Evolutionary conservation across 331 rosid species (phyloP).

Genomic region (Spiraea crenata): DNA sequence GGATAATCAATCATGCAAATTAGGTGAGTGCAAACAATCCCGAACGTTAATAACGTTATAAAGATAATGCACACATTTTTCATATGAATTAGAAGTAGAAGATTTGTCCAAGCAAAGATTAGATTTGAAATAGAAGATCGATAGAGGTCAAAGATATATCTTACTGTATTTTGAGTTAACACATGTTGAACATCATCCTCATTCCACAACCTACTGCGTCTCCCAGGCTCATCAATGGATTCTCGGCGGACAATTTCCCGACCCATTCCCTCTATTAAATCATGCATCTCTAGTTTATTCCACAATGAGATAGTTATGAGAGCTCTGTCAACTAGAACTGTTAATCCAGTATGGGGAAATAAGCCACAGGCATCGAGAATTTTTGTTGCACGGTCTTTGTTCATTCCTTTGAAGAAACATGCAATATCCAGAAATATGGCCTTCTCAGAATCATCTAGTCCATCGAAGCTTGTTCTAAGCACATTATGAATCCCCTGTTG

Average conservation of each 20-base stretch:
- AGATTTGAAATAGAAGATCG: too few relatives aligned
- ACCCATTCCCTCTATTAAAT: slow-evolving; percentile 15
- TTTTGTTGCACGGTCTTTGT: neutral
- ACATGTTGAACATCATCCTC: neutral
- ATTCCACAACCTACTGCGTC: neutral
- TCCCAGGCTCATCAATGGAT: neutral
- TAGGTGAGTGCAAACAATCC: neutral
- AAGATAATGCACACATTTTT: neutral
- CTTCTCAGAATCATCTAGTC: neutral
- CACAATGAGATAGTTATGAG: neutral
- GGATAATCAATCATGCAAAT: neutral
- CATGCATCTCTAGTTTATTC: neutral
- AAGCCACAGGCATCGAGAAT: neutral
- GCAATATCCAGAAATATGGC: slow-evolving; percentile 13
- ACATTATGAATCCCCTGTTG: neutral
- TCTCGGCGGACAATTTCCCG: neutral
- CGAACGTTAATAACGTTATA: neutral
- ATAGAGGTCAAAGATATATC: neutral
- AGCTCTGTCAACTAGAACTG: neutral
- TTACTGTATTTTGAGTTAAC: neutral
- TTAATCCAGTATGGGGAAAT: neutral
- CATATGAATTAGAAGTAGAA: neutral
- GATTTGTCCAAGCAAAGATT: too few relatives aligned
- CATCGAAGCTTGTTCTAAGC: slow-evolving; percentile 6
- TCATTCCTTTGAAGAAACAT: neutral